phyloP scores from a whole-genome alignment of 1,139 yeast genomes.

The Kodamaea suecica region DNA sequence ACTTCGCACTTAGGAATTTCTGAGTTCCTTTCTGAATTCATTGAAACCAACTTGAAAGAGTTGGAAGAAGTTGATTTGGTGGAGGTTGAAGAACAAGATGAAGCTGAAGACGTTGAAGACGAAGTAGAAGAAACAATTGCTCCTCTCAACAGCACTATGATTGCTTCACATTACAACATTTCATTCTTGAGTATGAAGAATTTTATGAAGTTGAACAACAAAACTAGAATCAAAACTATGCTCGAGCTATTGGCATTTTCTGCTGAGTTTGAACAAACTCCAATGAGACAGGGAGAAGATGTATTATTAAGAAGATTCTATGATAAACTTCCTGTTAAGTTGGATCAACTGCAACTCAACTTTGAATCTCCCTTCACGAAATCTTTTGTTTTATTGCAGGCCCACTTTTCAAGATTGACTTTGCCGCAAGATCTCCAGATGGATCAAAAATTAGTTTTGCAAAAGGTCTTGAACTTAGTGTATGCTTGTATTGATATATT shows the following conservation, averaged over 20 bases:
- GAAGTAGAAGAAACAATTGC: conserved; percentile 45
- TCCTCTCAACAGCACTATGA: conserved; percentile 68
- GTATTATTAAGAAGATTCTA: conserved; percentile 48
- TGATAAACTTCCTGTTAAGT: conserved; percentile 59
- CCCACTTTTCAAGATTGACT: conserved; percentile 67
- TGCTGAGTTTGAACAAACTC: conserved; percentile 62
- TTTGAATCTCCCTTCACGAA: conserved; percentile 61
- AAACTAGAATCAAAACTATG: conserved; percentile 58
- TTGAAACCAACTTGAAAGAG: conserved; percentile 71
- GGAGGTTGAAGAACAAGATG: conserved; percentile 47
- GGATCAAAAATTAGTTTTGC: conserved; percentile 56
- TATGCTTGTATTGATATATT: conserved; percentile 72
- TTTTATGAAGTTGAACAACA: conserved; percentile 49
- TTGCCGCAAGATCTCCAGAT: conserved; percentile 54
- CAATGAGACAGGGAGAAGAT: conserved; percentile 62
- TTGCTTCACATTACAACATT: conserved; percentile 70
- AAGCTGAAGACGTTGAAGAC: conserved; percentile 28
- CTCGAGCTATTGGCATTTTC: conserved; percentile 67
- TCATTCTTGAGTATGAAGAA: conserved; percentile 65
- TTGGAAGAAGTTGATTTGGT: conserved; percentile 60
- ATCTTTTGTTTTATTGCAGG: conserved; percentile 73
- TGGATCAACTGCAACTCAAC: conserved; percentile 22
- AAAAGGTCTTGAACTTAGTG: conserved; percentile 48
- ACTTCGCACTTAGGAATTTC: conserved; percentile 67
- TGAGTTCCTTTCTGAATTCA: conserved; percentile 76